phyloP scores from a whole-genome alignment of 2,329 filamentous ascomycete genomes.

The Beauveria varroae region DNA sequence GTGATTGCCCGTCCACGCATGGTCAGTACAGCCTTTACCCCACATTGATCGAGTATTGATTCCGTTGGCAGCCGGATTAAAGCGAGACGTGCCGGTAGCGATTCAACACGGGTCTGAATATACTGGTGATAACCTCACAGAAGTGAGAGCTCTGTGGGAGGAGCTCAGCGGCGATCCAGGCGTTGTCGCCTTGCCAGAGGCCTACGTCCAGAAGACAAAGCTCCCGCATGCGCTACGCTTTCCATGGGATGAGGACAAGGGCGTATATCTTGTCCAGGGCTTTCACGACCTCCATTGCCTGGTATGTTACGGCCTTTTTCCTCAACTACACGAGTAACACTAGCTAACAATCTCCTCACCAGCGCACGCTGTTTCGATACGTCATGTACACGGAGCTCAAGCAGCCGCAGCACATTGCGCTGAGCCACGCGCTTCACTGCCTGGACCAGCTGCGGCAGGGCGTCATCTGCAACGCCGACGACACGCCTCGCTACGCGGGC shows the following conservation, averaged over 20 bases:
- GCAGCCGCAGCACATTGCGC: background rate
- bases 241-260: slow-evolving; percentile 2
- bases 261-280: background rate
- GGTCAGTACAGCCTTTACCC: background rate
- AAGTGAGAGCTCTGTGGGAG: background rate
- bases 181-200: slow-evolving; percentile 1
- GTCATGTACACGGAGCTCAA: background rate
- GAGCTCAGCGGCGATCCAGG: slow-evolving; percentile 1
- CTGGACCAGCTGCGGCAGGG: slow-evolving; percentile 5
- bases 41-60: background rate
- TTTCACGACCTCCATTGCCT: slow-evolving; percentile 1
- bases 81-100: background rate
- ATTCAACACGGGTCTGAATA: background rate
- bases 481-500: slow-evolving; percentile 7
- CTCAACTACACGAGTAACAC: too few relatives aligned
- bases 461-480: slow-evolving; percentile 4
- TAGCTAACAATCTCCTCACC: too few relatives aligned
- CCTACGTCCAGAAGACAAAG: background rate
- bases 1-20: background rate
- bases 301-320: background rate
- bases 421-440: background rate
- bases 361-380: background rate
- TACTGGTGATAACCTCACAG: background rate
- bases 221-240: background rate
- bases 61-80: background rate